phyloP scores from a whole-genome alignment of 2,329 filamentous ascomycete genomes.

The Colletotrichum salicis region DNA sequence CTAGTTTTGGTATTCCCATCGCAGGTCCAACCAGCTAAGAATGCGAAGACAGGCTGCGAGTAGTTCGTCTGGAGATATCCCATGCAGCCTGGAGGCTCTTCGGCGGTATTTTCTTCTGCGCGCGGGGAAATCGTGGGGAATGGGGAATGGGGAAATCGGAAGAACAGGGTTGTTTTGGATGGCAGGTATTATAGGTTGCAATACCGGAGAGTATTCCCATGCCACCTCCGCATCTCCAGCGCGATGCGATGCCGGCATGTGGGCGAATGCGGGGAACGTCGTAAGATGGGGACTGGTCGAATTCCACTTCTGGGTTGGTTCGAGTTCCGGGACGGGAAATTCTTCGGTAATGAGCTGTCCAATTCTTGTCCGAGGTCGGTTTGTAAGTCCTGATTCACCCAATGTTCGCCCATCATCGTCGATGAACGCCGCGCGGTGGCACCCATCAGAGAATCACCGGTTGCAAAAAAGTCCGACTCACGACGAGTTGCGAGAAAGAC shows the following conservation, averaged over 20 bases:
- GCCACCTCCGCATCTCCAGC: neutral
- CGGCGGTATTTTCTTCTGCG: slow-evolving; percentile 15
- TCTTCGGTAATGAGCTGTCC: slow-evolving; percentile 12
- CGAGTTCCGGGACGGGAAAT: neutral
- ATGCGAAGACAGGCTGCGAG: neutral
- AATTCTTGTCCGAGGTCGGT: slow-evolving; percentile 1
- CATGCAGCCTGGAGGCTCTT: slow-evolving; percentile 1
- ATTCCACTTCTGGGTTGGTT: neutral
- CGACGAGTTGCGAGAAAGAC: neutral
- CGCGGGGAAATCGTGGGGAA: slow-evolving; percentile 25
- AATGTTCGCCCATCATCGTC: neutral
- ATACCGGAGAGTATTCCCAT: neutral
- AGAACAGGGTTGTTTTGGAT: neutral
- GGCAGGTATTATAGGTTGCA: neutral
- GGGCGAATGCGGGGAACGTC: slow-evolving; percentile 21
- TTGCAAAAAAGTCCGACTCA: neutral
- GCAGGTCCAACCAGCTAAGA: neutral
- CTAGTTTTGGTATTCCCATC: neutral
- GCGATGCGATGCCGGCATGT: slow-evolving; percentile 3
- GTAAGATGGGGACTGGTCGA: neutral
- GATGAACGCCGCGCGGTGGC: neutral
- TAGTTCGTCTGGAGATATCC: neutral
- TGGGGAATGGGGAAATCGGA: neutral
- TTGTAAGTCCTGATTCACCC: neutral
- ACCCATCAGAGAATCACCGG: neutral